Percentiles rank a stretch among this genome's conserved stretches.
These are phyloP conservation scores for Coelastrella sp. DNA, from an alignment of 139 green algal genomes.

Conservation along the genomic window DNA sequence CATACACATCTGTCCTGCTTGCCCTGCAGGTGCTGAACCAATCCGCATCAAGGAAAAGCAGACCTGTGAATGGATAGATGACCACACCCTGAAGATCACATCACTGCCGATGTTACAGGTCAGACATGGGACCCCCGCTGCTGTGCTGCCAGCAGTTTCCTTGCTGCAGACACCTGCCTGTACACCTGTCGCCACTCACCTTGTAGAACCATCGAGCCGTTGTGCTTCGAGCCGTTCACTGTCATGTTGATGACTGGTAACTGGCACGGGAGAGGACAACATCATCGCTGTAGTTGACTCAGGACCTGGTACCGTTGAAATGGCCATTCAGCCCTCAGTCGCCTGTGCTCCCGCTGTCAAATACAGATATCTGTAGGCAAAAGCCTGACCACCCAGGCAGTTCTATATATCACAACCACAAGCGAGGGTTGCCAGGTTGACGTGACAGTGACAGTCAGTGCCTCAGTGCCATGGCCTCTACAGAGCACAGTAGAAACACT, in stretches of 20 bases:
- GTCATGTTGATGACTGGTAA: no score
- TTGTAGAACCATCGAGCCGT: no score
- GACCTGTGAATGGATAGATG: background rate
- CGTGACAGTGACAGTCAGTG: conserved; percentile 17
- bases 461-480: conserved; percentile 30
- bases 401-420: background rate
- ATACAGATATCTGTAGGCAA: conserved; percentile 18
- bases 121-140: background rate
- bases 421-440: conserved; percentile 10
- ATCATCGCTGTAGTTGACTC: no score
- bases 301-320: no score
- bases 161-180: background rate
- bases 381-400: background rate
- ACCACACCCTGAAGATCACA: conserved; percentile 23
- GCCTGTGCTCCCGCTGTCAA: no score
- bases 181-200: background rate
- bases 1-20: no score
- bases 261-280: no score
- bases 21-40: conserved; percentile 16
- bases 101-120: conserved; percentile 12
- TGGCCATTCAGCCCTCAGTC: no score
- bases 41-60: conserved; percentile 35
- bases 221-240: no score
- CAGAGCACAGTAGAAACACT: conserved; percentile 25
- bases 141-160: background rate